Evolutionary conservation across 1,284 basidiomycete genomes (phyloP), one percentile per base, ranked within the genome.

Genomic region (Trichosporon coremiiforme): DNA sequence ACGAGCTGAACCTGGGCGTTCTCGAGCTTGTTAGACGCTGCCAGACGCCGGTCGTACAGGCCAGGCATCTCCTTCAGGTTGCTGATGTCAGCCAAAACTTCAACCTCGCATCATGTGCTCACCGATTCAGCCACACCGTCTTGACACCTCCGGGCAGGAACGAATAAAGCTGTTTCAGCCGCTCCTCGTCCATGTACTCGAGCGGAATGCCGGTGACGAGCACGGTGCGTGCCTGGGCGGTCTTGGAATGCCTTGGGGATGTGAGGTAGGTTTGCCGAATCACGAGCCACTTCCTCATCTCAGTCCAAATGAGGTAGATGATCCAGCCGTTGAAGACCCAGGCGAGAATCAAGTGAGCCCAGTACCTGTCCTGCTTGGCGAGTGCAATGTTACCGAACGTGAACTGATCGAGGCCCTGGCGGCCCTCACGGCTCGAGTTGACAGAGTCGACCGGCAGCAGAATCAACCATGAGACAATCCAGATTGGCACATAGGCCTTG

Each of bases 61-160:
- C 88, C 85, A 25, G 91, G 91, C 70, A 93, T 85, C 1, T 86
- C 85, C 79, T 87, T 85, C 62, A 88, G 81, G 74, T 88, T 83
- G 53, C 87, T 85, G 77, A 70, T n/a, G 57, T 60, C 57, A 60
- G 57, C 57, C 57, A 33, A 33, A 22, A 60, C 5, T n/a, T 88
- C 74, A 4, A 53, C 20, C 4, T 4, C 29, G 29, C 41, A 22
- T 33, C 57, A n/a, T 33, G 57, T 60, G 29, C 57, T 33, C 57
- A 60, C 57, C 89, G 85, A 76, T 89, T 89, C 67, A 93, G 83
- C 92, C 91, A 93, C 57, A 93, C 87, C 64, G 87, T 85, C 79
- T 90, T 88, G n/a, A 91, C 87, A 0, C 91, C 91, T 15, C 91
- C 91, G 6, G 91, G 91, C 0, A 93, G 86, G 75, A 90, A 89